A percentile compares a stretch with the other conserved stretches of the same genome.
These are phyloP conservation scores for Daldinia vernicosa DNA, from an alignment of 495 filamentous ascomycete genomes.

Conservation along the genomic window DNA sequence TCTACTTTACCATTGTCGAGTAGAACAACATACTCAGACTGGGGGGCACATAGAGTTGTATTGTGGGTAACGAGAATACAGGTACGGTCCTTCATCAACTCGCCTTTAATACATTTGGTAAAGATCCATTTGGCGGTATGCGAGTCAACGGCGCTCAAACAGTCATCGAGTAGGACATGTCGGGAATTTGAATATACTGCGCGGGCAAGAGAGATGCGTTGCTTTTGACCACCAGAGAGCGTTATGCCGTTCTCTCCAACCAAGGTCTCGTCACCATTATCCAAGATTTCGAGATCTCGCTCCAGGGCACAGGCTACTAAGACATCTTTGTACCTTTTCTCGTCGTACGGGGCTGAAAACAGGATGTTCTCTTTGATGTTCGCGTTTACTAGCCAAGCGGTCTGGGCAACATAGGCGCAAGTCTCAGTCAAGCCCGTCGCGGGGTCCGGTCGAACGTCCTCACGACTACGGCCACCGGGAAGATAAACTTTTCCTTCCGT, in stretches of 20 bases:
- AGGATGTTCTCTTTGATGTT: conserved; percentile 97
- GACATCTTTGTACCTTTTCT: conserved; percentile 86
- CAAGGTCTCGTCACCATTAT: conserved; percentile 89
- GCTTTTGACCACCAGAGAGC: conserved; percentile 96
- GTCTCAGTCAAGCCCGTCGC: conserved; percentile 89
- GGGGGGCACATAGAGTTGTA: conserved; percentile 80
- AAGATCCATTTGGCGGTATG: conserved; percentile 99
- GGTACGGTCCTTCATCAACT: conserved; percentile 86
- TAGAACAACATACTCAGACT: conserved; percentile 79
- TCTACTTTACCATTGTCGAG: conserved; percentile 86
- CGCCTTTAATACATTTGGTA: conserved; percentile 87
- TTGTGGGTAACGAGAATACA: conserved; percentile 99
- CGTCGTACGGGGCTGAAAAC: conserved; percentile 84
- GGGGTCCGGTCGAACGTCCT: conserved; percentile 82
- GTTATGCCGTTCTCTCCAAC: conserved; percentile 98
- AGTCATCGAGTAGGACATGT: conserved; percentile 93
- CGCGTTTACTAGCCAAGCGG: conserved; percentile 96
- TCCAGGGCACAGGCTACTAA: conserved; percentile 92
- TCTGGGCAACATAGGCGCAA: conserved; percentile 96
- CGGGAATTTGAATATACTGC: conserved; percentile 92
- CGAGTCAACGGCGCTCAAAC: conserved; percentile 97
- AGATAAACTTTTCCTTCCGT: conserved; percentile 82
- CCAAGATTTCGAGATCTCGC: conserved; percentile 90
- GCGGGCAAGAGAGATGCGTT: conserved; percentile 93
- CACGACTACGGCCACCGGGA: conserved; percentile 81